Conservation (phyloP, 139 green algal genomes). For the Chlamydomonas sp. region DNA sequence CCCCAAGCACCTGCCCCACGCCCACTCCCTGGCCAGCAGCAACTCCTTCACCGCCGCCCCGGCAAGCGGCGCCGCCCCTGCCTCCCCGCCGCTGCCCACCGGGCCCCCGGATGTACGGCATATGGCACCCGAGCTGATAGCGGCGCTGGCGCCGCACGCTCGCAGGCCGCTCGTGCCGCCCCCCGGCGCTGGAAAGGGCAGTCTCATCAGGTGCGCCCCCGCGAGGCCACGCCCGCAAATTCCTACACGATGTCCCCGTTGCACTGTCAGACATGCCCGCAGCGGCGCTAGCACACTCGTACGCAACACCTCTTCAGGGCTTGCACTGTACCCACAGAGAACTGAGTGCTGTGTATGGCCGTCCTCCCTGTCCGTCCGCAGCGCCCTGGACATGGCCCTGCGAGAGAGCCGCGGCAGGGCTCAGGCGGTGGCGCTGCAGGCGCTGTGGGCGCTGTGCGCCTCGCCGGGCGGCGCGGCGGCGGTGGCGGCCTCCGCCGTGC, state of each 20-base stretch:
- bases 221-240: no score
- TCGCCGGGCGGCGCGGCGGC: constrained; percentile 8
- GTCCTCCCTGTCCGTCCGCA: background rate
- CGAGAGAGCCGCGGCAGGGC: constrained; percentile 9
- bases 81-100: no score
- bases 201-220: constrained; percentile 15
- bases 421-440: background rate
- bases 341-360: no score
- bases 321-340: no score
- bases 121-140: constrained; percentile 7
- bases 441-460: constrained; percentile 25
- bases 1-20: background rate
- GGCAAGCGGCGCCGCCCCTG: background rate
- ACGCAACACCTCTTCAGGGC: no score
- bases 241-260: no score
- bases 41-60: background rate
- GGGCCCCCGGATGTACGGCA: background rate
- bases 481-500: background rate
- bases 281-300: no score
- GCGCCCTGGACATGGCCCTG: constrained; percentile 17
- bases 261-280: no score
- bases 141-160: constrained; percentile 9
- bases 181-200: background rate
- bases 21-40: constrained; percentile 3
- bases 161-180: constrained; percentile 20